Evolutionary conservation across 1,284 basidiomycete species (phyloP), one percentile per base, ranked within the genome.

Genomic region (Rhodotorula sp.): DNA sequence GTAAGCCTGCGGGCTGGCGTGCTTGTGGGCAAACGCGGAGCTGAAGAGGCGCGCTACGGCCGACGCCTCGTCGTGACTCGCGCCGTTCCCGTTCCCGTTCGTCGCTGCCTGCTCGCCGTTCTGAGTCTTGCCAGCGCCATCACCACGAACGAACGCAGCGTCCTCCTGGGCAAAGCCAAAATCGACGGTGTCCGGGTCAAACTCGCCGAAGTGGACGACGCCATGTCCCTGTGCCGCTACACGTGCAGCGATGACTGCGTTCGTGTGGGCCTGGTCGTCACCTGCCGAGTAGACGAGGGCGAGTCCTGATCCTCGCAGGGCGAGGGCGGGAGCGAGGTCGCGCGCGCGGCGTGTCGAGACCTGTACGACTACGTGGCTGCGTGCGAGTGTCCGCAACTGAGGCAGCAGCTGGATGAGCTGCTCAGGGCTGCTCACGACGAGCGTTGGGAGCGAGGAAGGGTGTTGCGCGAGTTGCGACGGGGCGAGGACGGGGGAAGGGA

Each of bases 281-380:
- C 63, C 75, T 60, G 73, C 65, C 17, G 80, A 80, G 77, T 80
- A 78, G 55, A 81, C 59, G 66, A 81, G 67, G 32, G 78, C 71
- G 58, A 79, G 72, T 22, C 80, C 79, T 27, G 79, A 77, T 52
- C 78, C 78, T n/a, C 79, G 76, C 15, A 81, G 74, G 32, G 76
- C 76, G 70, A 80, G 77, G 53, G 80, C 72, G 58, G 79, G 78
- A 54, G 79, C 77, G 74, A 80, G 79, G 66, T 80, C 77, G 48
- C 70, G 75, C 15, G 66, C 59, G 59, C 73, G 72, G 27, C 13
- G 9, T 13, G 71, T 74, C 62, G 74, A 69, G 62, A 76, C 74
- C 51, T 76, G 74, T 32, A 76, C 13, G 57, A 76, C 74, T 64
- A 74, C 36, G 13, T 62, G 58, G 0, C 70, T 55, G 27, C 64